Percentiles rank a stretch among this genome's conserved stretches.
phyloP scores from a whole-genome alignment of 768 basidiomycete species.

The Coprinopsis cinerea region DNA sequence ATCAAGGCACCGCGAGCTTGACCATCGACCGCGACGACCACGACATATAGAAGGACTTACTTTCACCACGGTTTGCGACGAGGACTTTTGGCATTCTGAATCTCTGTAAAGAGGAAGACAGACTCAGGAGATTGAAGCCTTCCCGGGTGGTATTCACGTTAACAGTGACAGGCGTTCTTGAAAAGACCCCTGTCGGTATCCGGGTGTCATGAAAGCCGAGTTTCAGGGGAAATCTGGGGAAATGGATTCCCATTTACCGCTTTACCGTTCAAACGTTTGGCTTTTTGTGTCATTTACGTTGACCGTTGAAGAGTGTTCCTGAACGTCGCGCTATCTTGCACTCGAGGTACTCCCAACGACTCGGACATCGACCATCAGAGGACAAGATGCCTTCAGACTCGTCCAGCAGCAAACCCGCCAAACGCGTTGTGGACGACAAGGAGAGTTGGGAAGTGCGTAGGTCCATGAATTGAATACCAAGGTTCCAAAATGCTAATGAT shows the following conservation, averaged over 20 bases:
- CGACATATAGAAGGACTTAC: conserved; percentile 27
- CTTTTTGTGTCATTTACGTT: no score
- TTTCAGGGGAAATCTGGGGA: conserved; percentile 2
- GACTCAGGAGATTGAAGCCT: no score
- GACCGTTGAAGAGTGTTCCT: no score
- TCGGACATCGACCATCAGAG: not conserved
- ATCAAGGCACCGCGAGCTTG: no score
- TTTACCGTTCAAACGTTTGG: not conserved
- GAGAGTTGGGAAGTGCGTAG: conserved; percentile 29
- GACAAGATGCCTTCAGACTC: conserved; percentile 17
- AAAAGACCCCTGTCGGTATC: not conserved
- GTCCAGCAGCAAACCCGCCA: not conserved
- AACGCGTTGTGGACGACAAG: conserved; percentile 15
- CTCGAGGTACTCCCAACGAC: not conserved
- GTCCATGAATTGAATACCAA: no score
- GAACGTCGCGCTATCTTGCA: no score
- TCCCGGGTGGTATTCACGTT: no score
- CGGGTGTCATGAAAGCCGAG: not conserved
- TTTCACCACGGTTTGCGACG: conserved; percentile 71
- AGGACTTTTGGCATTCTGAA: conserved; percentile 53
- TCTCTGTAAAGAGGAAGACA: no score
- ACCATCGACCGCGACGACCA: conserved; percentile 10
- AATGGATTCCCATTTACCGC: not conserved
- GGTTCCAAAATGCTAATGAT: no score
- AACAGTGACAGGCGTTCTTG: no score